Evolutionary conservation across 164 flowering plant species (phyloP).

Genomic region (Annona cherimola): DNA sequence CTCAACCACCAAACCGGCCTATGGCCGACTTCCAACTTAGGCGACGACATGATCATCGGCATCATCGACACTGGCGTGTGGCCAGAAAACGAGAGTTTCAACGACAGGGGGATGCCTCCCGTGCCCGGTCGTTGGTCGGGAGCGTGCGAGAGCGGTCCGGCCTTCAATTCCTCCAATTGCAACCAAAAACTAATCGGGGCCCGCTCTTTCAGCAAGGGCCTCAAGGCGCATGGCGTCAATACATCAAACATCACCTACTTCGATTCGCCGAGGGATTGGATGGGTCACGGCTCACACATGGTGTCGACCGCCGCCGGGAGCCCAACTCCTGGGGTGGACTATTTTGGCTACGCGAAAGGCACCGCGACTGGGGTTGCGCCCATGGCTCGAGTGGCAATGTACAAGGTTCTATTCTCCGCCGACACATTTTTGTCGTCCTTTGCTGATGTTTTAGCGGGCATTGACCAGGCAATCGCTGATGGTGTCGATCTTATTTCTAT

Average conservation of each 20-base stretch:
- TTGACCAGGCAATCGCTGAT: slow-evolving; percentile 21
- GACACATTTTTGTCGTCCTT: not conserved
- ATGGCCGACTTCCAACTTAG: slow-evolving; percentile 39
- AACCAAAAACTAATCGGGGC: slow-evolving; percentile 17
- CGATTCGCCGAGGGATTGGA: slow-evolving; percentile 57
- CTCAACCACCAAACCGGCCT: slow-evolving; percentile 28
- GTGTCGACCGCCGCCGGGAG: slow-evolving; percentile 80
- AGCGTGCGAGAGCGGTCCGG: slow-evolving; percentile 3
- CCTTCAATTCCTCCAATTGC: slow-evolving; percentile 4
- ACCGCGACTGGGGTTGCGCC: slow-evolving; percentile 6
- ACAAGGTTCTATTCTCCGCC: slow-evolving; percentile 13
- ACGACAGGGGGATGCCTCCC: slow-evolving; percentile 55
- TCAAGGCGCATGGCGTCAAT: not conserved
- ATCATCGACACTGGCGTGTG: slow-evolving; percentile 87
- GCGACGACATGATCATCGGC: slow-evolving; percentile 65
- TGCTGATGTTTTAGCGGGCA: slow-evolving; percentile 14
- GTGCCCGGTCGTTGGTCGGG: slow-evolving; percentile 76
- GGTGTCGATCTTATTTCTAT: slow-evolving; percentile 21
- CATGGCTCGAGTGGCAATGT: slow-evolving; percentile 10
- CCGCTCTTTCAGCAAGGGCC: slow-evolving; percentile 3
- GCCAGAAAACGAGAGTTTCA: slow-evolving; percentile 90
- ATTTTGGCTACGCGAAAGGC: slow-evolving; percentile 53
- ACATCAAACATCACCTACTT: slow-evolving; percentile 2
- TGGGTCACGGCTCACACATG: slow-evolving; percentile 90
- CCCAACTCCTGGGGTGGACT: slow-evolving; percentile 38